Evolutionary conservation across 2,329 filamentous ascomycete genomes (phyloP).

Genomic region (Bertia moriformis): DNA sequence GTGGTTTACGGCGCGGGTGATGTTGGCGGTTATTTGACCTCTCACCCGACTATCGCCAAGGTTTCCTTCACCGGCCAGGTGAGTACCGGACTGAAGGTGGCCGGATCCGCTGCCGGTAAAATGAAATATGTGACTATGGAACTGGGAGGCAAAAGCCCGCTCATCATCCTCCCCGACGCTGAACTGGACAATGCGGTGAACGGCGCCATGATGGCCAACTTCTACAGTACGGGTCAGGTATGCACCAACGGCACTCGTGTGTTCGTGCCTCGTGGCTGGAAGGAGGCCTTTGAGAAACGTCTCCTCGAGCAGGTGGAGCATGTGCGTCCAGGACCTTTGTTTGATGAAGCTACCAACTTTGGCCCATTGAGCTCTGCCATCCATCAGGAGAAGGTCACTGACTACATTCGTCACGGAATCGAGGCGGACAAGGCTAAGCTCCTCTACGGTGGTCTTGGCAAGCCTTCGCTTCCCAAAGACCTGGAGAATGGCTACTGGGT

Average conservation of each 20-base stretch:
- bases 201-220: constrained; percentile 85
- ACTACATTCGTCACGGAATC: constrained; percentile 64
- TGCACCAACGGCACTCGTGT: constrained; percentile 87
- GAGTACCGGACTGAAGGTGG: constrained; percentile 69
- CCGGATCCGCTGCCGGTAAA: constrained; percentile 55
- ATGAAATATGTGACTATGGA: constrained; percentile 94
- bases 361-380: constrained; percentile 64
- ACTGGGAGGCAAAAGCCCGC: constrained; percentile 72
- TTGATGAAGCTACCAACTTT: constrained; percentile 63
- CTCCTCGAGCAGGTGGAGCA: constrained; percentile 57
- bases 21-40: constrained; percentile 61
- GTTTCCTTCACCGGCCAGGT: constrained; percentile 86
- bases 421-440: constrained; percentile 60
- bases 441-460: constrained; percentile 55
- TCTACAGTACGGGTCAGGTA: constrained; percentile 80
- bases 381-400: constrained; percentile 65
- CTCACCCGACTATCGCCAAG: constrained; percentile 62
- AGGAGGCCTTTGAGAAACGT: constrained; percentile 51
- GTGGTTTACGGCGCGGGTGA: constrained; percentile 70
- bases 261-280: constrained; percentile 57
- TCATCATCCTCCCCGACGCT: constrained; percentile 68
- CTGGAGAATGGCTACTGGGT: constrained; percentile 66
- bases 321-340: constrained; percentile 59
- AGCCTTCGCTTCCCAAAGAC: constrained; percentile 33
- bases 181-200: constrained; percentile 70